A percentile compares a stretch with the other conserved stretches of the same genome.
Conservation (phyloP, 306 rosid species). For the Adenanthera pavonina region DNA sequence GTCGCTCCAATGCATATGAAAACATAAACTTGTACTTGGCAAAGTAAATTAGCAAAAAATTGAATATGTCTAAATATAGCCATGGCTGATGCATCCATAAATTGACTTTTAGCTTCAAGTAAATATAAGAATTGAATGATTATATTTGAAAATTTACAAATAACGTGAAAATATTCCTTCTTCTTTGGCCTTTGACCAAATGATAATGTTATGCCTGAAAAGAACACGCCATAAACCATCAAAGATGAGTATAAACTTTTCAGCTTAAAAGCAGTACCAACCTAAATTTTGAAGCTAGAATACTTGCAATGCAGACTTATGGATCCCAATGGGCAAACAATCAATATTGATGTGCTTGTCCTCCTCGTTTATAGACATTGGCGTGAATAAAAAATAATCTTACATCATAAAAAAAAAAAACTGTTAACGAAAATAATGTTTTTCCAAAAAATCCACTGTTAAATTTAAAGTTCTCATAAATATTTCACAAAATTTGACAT, state of each 20-base stretch:
- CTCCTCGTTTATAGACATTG: background rate
- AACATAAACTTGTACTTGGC: background rate
- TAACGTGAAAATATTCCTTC: background rate
- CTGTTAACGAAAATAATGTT: background rate
- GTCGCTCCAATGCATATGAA: background rate
- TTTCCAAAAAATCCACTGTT: background rate
- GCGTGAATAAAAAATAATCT: background rate
- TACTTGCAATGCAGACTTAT: background rate
- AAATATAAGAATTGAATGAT: background rate
- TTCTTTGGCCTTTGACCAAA: background rate
- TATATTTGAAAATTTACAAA: background rate
- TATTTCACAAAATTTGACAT: background rate
- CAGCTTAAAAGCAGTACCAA: background rate
- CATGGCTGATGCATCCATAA: background rate
- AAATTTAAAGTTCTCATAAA: background rate
- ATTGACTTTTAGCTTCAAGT: background rate
- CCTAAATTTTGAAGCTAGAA: background rate
- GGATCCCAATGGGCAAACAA: background rate
- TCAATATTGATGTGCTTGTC: background rate
- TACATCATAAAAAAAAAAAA: background rate
- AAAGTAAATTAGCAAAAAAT: background rate
- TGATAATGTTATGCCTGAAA: background rate
- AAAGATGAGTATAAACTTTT: background rate
- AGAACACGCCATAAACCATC: background rate
- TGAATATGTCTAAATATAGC: background rate